Conservation (phyloP, 2,329 filamentous ascomycete genomes). For the Neoarthrinium moseri region DNA sequence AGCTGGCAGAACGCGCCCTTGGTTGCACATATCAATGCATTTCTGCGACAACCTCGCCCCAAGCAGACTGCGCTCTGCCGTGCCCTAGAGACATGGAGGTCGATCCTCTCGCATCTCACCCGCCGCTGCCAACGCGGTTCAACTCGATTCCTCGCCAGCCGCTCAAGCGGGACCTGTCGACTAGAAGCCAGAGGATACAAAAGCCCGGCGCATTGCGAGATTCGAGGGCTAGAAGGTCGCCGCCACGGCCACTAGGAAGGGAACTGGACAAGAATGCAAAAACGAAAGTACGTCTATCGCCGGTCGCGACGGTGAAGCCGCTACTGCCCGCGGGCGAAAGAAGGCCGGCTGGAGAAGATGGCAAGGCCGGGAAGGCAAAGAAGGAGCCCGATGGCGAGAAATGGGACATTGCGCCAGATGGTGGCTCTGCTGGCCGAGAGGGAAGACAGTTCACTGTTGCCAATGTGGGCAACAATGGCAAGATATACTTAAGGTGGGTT, state of each 20-base stretch:
- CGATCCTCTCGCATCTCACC: conserved; percentile 22
- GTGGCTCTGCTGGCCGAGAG: conserved; percentile 59
- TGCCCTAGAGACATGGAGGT: conserved; percentile 27
- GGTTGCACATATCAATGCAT: conserved; percentile 28
- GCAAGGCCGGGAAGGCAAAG: conserved; percentile 34
- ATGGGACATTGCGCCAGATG: conserved; percentile 59
- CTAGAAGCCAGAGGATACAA: conserved; percentile 18
- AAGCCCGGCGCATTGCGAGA: conserved; percentile 17
- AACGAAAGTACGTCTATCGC: conserved; percentile 20
- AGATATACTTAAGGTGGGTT: conserved; percentile 76
- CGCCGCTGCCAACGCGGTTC: conserved; percentile 20
- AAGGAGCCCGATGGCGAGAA: conserved; percentile 55
- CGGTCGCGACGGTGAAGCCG: conserved; percentile 20
- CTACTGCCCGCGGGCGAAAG: conserved; percentile 25
- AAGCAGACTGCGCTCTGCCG: conserved; percentile 27
- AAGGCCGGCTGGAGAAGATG: conserved; percentile 23
- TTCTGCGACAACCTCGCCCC: conserved; percentile 14
- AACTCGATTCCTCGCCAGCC: conserved; percentile 21
- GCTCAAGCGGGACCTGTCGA: conserved; percentile 18
- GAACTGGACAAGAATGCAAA: conserved; percentile 15
- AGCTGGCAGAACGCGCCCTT: background rate
- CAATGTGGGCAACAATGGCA: conserved; percentile 80
- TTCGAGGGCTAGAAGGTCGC: conserved; percentile 20
- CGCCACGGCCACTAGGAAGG: conserved; percentile 13
- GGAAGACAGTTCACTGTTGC: conserved; percentile 75